Base-by-base conservation (phyloP, 148 eudicot genomes). In the Vaccinium myrtillus region DNA sequence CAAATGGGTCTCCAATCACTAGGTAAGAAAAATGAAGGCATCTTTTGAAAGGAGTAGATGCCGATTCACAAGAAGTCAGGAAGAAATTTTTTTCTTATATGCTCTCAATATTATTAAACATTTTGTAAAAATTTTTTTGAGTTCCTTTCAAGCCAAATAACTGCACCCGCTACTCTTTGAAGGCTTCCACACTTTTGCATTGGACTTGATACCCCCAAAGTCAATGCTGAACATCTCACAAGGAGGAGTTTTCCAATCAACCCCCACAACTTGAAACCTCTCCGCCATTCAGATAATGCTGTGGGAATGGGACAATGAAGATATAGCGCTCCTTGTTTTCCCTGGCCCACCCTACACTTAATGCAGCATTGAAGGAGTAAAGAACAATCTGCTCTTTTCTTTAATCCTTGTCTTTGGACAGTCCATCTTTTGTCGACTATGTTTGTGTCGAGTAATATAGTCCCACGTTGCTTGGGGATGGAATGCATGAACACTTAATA, bases 131-230 rank as follows among this genome's bases (percentile, higher is more conserved):
- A n/a, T 2, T 8, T 2, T 8, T 11, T 65, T 65, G 13, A 65
- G 27, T 65, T n/a, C 30, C 70, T 65, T 65, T 65, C 70, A 65
- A 65, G 30, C 70, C 70, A 65, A 65, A 65, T 65, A 65, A 65
- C n/a, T 30, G 2, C 5, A 65, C 63, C 70, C 70, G n/a, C 70
- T 10, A 23, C 30, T 9, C 70, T 63, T 63, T 65, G 70, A 65
- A 65, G 30, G 70, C 30, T 23, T 19, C 70, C 70, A 23, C 9
- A 4, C 70, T 65, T 65, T 59, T 65, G 9, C 23, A 65, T 61
- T 19, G 67, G 67, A 61, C n/a, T 27, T 65, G 30, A 23, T n/a
- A 65, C 14, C 70, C 32, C 30, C 23, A n/a, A 9, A 23, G 70
- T 65, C 30, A 23, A 65, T 65, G 67, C 67, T 59, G 67, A 59